phyloP scores from a whole-genome alignment of 179 eudicot species.

The Silene vulgaris region DNA sequence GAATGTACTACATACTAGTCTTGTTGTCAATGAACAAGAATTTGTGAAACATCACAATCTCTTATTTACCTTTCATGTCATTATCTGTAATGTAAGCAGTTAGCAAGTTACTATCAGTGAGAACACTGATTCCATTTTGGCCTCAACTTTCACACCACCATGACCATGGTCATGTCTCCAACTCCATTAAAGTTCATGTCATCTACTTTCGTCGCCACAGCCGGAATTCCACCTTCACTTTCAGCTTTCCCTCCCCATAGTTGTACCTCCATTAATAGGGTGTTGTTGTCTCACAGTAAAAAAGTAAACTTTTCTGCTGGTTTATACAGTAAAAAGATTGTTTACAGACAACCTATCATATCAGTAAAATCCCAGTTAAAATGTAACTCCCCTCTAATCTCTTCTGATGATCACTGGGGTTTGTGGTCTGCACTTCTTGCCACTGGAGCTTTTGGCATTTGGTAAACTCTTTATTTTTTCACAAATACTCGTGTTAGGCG shows the following conservation, averaged over 20 bases:
- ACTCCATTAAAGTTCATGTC: slow-evolving; percentile 21
- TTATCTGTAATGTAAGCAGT: not conserved
- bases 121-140: slow-evolving; percentile 9
- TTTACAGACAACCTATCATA: slow-evolving; percentile 4
- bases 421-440: slow-evolving; percentile 68
- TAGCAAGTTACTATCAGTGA: not conserved
- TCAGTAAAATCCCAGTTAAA: slow-evolving; percentile 27
- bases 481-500: not conserved
- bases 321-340: slow-evolving; percentile 15
- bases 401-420: slow-evolving; percentile 75
- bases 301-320: not conserved
- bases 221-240: slow-evolving; percentile 5
- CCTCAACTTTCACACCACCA: not conserved
- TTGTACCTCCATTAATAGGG: slow-evolving; percentile 2
- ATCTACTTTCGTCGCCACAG: slow-evolving; percentile 1
- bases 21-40: too few species aligned
- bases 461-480: slow-evolving; percentile 34
- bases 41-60: too few species aligned
- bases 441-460: slow-evolving; percentile 65
- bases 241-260: slow-evolving; percentile 17
- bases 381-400: slow-evolving; percentile 41
- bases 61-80: too few species aligned
- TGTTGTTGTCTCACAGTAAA: not conserved
- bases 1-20: too few species aligned
- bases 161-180: not conserved